Percentiles rank a stretch among this genome's conserved stretches.
Evolutionary conservation across 148 eudicot species (phyloP).

Genomic region (Salicornia ramosissima): DNA sequence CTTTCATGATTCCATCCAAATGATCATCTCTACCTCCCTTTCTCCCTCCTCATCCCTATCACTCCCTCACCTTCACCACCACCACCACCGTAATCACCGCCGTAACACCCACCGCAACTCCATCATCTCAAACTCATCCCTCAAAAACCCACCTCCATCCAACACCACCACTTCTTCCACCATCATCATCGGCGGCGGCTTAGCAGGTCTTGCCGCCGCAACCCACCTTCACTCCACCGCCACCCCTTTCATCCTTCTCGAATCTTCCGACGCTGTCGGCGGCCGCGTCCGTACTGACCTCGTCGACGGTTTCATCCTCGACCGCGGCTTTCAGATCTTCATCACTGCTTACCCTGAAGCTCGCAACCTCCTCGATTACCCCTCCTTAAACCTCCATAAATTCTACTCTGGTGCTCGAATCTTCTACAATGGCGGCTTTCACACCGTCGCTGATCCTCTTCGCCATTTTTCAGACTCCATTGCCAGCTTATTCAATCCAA

Average conservation of each 20-base stretch:
- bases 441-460: slow-evolving; percentile 76
- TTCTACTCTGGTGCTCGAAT: slow-evolving; percentile 88
- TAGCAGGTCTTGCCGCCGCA: slow-evolving; percentile 87
- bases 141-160: slow-evolving; percentile 15
- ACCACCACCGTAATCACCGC: background rate
- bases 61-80: background rate
- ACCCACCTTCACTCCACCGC: slow-evolving; percentile 42
- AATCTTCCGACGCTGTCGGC: slow-evolving; percentile 74
- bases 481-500: slow-evolving; percentile 48
- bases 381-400: slow-evolving; percentile 48
- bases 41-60: background rate
- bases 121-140: slow-evolving; percentile 21
- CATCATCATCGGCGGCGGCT: slow-evolving; percentile 80
- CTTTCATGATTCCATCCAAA: slow-evolving; percentile 2
- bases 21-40: slow-evolving; percentile 20
- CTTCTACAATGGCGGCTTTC: slow-evolving; percentile 48
- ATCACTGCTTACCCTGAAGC: slow-evolving; percentile 94
- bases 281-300: slow-evolving; percentile 90
- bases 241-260: slow-evolving; percentile 72
- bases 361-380: slow-evolving; percentile 51
- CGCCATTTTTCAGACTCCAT: slow-evolving; percentile 66
- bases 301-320: slow-evolving; percentile 82
- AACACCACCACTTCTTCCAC: slow-evolving; percentile 29
- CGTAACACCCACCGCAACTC: slow-evolving; percentile 10
- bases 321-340: slow-evolving; percentile 97